These are phyloP conservation scores for Chlorencoelia australis DNA, from an alignment of 2,329 filamentous ascomycete genomes.

Conservation along the genomic window DNA sequence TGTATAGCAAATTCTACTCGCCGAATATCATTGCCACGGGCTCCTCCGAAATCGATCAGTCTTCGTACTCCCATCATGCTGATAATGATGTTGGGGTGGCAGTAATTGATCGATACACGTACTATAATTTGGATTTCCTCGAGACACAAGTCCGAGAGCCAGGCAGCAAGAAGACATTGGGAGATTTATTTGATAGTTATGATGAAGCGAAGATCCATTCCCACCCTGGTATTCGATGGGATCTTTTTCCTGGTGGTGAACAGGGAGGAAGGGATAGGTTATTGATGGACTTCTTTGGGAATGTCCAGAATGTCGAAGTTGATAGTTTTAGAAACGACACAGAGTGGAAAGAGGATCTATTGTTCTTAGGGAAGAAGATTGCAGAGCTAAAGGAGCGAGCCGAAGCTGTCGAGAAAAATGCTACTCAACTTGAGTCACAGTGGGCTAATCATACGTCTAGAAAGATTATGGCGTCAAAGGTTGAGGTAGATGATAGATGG, in stretches of 20 bases:
- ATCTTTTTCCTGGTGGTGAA: conserved; percentile 83
- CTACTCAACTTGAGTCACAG: conserved; percentile 13
- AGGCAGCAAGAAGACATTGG: conserved; percentile 78
- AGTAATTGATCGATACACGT: conserved; percentile 97
- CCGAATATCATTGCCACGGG: conserved; percentile 97
- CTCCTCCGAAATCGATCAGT: conserved; percentile 92
- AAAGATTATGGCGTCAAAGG: conserved; percentile 43
- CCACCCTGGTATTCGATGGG: conserved; percentile 83
- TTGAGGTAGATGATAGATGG: conserved; percentile 56
- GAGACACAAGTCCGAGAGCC: conserved; percentile 82
- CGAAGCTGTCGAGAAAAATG: conserved; percentile 26
- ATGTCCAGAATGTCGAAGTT: conserved; percentile 93
- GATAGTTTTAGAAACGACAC: conserved; percentile 41
- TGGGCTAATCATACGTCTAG: conserved; percentile 11
- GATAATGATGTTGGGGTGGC: conserved; percentile 97
- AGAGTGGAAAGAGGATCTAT: conserved; percentile 61
- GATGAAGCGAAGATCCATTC: conserved; percentile 92
- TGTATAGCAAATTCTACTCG: conserved; percentile 97
- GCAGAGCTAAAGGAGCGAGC: conserved; percentile 36
- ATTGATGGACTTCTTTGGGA: conserved; percentile 96
- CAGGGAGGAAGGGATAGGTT: conserved; percentile 65
- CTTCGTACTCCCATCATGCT: conserved; percentile 93
- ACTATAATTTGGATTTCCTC: conserved; percentile 95
- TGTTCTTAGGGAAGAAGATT: conserved; percentile 63
- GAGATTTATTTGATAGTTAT: conserved; percentile 93